Base-by-base conservation (phyloP, 495 filamentous ascomycete species). In the Podospora tetraspora region DNA sequence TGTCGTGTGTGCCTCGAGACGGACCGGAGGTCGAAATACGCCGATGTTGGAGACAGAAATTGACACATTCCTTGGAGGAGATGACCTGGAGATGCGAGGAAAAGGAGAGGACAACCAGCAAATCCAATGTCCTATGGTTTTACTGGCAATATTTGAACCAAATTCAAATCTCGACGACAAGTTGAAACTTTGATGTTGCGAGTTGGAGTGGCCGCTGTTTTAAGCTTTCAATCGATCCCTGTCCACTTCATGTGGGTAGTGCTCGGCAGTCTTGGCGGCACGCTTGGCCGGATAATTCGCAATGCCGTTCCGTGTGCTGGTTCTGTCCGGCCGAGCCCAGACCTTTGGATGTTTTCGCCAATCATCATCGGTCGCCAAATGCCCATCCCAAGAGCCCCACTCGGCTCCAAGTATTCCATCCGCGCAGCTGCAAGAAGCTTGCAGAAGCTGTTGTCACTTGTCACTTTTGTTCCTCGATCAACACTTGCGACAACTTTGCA, bases 401-500 rank as follows among this genome's bases (percentile, higher is more conserved):
- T n/a, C 43, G 43, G 43, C 43, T 52, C 43, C 43, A 52, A 52
- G 43, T 52, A 19, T 52, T 52, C 43, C 43, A n/a, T n/a, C 43
- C 19, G 43, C 19, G 43, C 43, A 52, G 43, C 43, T 52, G 43
- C 43, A n/a, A 52, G 1, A 52, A 52, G 43, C 43, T 52, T 52
- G 43, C 43, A 52, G 43, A 52, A 52, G 43, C 43, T 52, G 16
- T 52, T 52, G 43, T 52, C 43, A 52, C 43, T 52, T 52, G 43
- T 52, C 43, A 52, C 43, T 52, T 52, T 60, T 60, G 23, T 60
- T 60, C 59, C 27, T 60, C 27, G 24, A 52, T 52, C 59, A 60
- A 24, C 59, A n/a, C n/a, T n/a, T n/a, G n/a, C n/a, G n/a, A n/a
- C n/a, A n/a, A n/a, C n/a, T n/a, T n/a, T n/a, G n/a, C n/a, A n/a